Evolutionary conservation across 768 basidiomycete species (phyloP), one percentile per base, ranked within the genome.

Genomic region (Lentinula aciculospora): DNA sequence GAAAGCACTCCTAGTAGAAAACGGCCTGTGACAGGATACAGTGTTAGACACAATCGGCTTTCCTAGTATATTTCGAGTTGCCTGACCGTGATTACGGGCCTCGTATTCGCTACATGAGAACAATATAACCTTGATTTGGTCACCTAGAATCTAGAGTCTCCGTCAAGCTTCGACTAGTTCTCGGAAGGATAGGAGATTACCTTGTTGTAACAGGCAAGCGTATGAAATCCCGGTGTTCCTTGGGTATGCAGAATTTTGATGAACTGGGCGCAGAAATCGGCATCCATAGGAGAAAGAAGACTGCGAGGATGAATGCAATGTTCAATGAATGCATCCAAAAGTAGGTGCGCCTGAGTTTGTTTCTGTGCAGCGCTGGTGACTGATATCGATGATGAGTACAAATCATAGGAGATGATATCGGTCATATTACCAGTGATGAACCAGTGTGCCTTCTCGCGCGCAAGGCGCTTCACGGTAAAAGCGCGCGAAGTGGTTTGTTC

Each of bases 61-160:
- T 32, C 19, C 13, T 42, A n/a, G 23, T 5, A 7, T 19, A 23
- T 36, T 10, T 39, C 31, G 37, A 10, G 28, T 27, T 47, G 29
- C 54, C 21, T 53, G 65, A 91, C 95, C 94, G 65, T 94, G 94
- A 70, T 98, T 98, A 51, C 89, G 84, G 12, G 94, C 94, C 72
- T 99, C 95, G 63, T 92, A 92, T 73, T 96, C 96, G 62, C 95
- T 97, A 66, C 94, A 95, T 1, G 92, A 89, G 69, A 94, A 97
- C 23, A 98, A 76, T 10, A 94, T 81, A 5, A 86, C 85, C 53
- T 90, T 86, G 51, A 97, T 79, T 61, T 92, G 87, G 42, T 93
- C 90, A 7, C 86, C 85, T 23, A 98, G 84, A 34, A 98, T 73
- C 92, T 97, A 64, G 23, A 34, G 36, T 36, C 9, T n/a, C 59